A percentile compares a stretch with the other conserved stretches of the same genome.
phyloP scores from a whole-genome alignment of 495 filamentous ascomycete species.

The Clavariopsis aquatica region DNA sequence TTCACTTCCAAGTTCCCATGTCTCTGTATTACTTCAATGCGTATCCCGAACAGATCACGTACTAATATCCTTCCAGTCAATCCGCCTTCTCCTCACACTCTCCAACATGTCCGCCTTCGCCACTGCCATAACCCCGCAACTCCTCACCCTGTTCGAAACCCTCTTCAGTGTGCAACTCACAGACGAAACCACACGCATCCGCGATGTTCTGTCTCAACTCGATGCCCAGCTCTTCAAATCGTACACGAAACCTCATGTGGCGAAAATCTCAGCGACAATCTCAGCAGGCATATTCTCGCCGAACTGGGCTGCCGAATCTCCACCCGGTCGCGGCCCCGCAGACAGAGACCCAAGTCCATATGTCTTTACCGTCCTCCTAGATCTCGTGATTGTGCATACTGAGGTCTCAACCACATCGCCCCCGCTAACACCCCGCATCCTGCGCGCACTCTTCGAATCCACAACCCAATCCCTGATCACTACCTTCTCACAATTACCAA shows the following conservation, averaged over 20 bases:
- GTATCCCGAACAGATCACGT: not conserved
- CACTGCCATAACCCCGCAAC: constrained; percentile 72
- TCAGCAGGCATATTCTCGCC: constrained; percentile 67
- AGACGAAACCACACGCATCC: constrained; percentile 85
- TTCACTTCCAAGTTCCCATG: not conserved
- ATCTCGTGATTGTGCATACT: constrained; percentile 83
- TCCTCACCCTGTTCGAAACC: constrained; percentile 85
- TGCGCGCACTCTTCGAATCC: constrained; percentile 79
- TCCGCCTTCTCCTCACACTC: constrained; percentile 75
- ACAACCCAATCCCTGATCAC: constrained; percentile 54
- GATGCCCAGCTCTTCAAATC: constrained; percentile 86
- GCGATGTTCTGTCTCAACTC: constrained; percentile 85
- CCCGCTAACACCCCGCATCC: constrained; percentile 66
- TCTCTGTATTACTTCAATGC: not conserved
- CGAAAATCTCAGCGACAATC: constrained; percentile 63
- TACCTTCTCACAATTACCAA: constrained; percentile 62
- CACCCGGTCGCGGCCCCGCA: constrained; percentile 41
- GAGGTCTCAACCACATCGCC: constrained; percentile 77
- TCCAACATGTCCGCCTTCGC: constrained; percentile 82
- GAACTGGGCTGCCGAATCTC: constrained; percentile 65
- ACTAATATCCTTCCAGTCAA: constrained; percentile 23
- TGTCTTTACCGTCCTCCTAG: constrained; percentile 79
- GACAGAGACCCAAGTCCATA: constrained; percentile 80
- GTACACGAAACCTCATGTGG: constrained; percentile 75
- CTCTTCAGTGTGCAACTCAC: constrained; percentile 87